Conservation (phyloP, 2,329 filamentous ascomycete genomes). For the Bipolaris sorokiniana region DNA sequence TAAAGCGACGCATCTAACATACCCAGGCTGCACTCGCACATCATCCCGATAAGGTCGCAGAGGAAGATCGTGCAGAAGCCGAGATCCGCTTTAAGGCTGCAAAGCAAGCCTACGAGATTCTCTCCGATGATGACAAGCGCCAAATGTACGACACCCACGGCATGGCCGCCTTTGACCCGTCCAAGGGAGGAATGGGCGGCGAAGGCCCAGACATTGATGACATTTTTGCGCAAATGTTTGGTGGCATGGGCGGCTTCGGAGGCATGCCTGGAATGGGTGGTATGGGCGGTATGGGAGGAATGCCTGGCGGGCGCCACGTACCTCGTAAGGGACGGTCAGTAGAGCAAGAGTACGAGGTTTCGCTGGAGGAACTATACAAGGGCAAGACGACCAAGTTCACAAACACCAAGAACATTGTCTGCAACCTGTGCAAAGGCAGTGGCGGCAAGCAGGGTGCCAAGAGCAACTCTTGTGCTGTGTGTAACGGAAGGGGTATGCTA, state of each 20-base stretch:
- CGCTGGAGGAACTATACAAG: conserved; percentile 94
- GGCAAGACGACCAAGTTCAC: conserved; percentile 98
- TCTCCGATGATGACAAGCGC: conserved; percentile 93
- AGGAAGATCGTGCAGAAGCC: conserved; percentile 81
- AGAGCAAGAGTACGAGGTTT: conserved; percentile 89
- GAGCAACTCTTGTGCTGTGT: conserved; percentile 79
- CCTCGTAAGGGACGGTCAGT: conserved; percentile 80
- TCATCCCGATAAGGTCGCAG: conserved; percentile 94
- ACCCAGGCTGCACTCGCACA: conserved; percentile 79
- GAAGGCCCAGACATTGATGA: conserved; percentile 81
- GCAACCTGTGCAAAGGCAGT: conserved; percentile 82
- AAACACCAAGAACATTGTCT: conserved; percentile 92
- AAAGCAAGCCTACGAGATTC: conserved; percentile 95
- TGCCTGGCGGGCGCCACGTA: conserved; percentile 55
- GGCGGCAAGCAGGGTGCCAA: conserved; percentile 94
- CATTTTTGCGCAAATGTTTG: conserved; percentile 91
- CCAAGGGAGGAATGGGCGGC: conserved; percentile 66
- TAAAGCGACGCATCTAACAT: neutral
- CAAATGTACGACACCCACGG: conserved; percentile 90
- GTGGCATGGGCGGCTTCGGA: conserved; percentile 52
- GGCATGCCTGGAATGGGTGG: conserved; percentile 66
- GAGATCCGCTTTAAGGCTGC: conserved; percentile 93
- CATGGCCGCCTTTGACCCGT: conserved; percentile 92
- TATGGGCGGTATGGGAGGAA: conserved; percentile 58
- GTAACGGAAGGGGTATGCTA: conserved; percentile 71